Evolutionary conservation across 1,284 basidiomycete species (phyloP).

Genomic region (Trichosporon ovoides): DNA sequence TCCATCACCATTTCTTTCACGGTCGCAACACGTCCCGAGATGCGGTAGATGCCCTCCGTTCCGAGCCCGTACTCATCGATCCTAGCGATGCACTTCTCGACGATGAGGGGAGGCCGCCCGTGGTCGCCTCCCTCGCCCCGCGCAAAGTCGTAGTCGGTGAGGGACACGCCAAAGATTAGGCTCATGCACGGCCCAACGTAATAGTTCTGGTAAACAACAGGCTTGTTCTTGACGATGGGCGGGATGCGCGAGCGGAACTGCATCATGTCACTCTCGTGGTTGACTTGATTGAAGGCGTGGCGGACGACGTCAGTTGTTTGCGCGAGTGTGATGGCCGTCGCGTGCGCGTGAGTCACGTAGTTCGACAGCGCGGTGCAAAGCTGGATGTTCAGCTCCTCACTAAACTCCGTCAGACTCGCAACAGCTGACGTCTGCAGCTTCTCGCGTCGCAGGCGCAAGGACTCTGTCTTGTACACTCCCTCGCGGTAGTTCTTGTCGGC

Average conservation of each 20-base stretch:
- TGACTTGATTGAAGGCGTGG: conserved; percentile 59
- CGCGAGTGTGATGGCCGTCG: conserved; percentile 56
- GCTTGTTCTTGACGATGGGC: conserved; percentile 4
- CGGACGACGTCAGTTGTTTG: conserved; percentile 48
- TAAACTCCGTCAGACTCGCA: conserved; percentile 74
- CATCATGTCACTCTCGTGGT: conserved; percentile 61
- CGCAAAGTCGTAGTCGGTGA: conserved; percentile 87
- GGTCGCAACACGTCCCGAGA: conserved; percentile 68
- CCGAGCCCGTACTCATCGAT: conserved; percentile 72
- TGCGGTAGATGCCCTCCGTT: conserved; percentile 64
- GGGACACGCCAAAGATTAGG: conserved; percentile 84
- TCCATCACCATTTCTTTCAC: conserved; percentile 73
- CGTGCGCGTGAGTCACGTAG: conserved; percentile 67
- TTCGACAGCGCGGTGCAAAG: conserved; percentile 62
- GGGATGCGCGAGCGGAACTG: conserved; percentile 17
- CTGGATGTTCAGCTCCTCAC: conserved; percentile 64
- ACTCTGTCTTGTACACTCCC: conserved; percentile 89
- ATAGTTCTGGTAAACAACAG: conserved; percentile 46
- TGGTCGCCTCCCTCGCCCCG: conserved; percentile 64
- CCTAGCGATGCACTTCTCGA: conserved; percentile 76
- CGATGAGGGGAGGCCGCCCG: conserved; percentile 65
- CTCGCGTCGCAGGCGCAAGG: conserved; percentile 70
- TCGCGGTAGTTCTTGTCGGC: conserved; percentile 93
- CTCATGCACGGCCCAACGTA: conserved; percentile 67
- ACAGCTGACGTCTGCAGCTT: conserved; percentile 79